Evolutionary conservation across 2,329 filamentous ascomycete genomes (phyloP), one percentile per base, ranked within the genome.

Genomic region (Xylaria sp.): DNA sequence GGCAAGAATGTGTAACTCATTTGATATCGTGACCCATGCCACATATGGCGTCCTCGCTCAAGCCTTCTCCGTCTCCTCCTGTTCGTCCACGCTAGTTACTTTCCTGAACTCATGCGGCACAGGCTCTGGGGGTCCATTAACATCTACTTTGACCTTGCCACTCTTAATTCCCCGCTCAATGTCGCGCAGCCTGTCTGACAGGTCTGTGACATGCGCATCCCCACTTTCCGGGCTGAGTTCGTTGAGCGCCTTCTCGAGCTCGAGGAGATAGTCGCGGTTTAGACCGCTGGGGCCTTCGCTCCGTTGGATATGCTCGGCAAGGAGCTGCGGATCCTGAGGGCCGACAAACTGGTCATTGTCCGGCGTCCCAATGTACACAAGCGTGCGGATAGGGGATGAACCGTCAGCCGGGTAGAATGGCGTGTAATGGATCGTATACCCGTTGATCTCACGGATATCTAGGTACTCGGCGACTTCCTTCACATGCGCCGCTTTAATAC

Each of bases 401-500:
- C 64, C 64, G 44, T 75, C 66, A 19, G 63, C 82, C 6, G 89
- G 87, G 70, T 93, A 82, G 75, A 98, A 97, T 0, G 90, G 87
- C 27, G 93, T 92, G 76, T 93, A 92, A 77, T 97, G 93, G 68
- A 97, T 96, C 55, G 89, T 91, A 78, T 99, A 99, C 25, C 95
- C 95, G 78, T 98, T 97, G 73, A 98, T 97, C 78, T 99, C 95
- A 46, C 95, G 89, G 67, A 97, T 94, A 76, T 98, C 93, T 48
- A 99, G 90, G 75, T 97, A 97, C 60, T 88, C 85, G 68, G 91
- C 89, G 3, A 97, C 94, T 78, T 94, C 89, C 62, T 87, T 83
- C 21, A 96, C 92, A 67, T 88, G 85, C 1, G 85, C 81, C 6
- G 88, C 77, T 27, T 84, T 82, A 76, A 97, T 94, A 72, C 94